Evolutionary conservation across 2,329 filamentous ascomycete genomes (phyloP), one percentile per base, ranked within the genome.

Genomic region (Hortaea sp.): DNA sequence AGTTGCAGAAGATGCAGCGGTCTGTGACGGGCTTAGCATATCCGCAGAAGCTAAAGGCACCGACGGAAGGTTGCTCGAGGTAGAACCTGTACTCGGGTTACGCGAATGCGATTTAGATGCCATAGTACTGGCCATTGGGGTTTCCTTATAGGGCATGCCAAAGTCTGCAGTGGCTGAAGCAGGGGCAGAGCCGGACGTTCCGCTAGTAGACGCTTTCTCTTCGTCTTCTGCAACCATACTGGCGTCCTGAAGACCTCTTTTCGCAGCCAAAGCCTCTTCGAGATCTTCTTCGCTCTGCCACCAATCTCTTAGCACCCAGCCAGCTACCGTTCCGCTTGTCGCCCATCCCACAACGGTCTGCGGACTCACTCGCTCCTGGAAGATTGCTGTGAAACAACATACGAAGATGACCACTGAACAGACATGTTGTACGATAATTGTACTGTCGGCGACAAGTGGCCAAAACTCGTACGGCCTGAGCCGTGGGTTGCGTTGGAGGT

Each of bases 391-490:
- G 63, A 98, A 98, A 66, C 86, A 94, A 54, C 90, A 89, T 50
- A 94, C 78, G 62, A 97, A 98, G 47, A 98, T 90, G 45, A 85
- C 85, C 50, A 97, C 89, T 6, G 88, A 94, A 65, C 88, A 94
- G 42, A 97, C 85, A 65, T 98, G 92, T 66, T 98, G 92, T 12
- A 97, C 85, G 55, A 98, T 95, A 49, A 97, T 88, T 3, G 90
- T 95, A 10, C 87, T 90, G 65, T 97, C 90, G 47, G 88, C 86
- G 43, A 97, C 88, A 31, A 98, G 75, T 6, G 89, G 88, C 90
- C 92, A 98, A 67, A 98, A 98, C 61, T 97, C 89, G 66, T 98
- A 98, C 0, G 90, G 90, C 55, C 92, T 84, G 44, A 97, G 77
- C 37, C 89, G 82, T 4, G 90, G 90, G 64, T 98, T 98, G 41